Evolutionary conservation across 2,329 filamentous ascomycete genomes (phyloP).

Genomic region (Fusarium papillatum): DNA sequence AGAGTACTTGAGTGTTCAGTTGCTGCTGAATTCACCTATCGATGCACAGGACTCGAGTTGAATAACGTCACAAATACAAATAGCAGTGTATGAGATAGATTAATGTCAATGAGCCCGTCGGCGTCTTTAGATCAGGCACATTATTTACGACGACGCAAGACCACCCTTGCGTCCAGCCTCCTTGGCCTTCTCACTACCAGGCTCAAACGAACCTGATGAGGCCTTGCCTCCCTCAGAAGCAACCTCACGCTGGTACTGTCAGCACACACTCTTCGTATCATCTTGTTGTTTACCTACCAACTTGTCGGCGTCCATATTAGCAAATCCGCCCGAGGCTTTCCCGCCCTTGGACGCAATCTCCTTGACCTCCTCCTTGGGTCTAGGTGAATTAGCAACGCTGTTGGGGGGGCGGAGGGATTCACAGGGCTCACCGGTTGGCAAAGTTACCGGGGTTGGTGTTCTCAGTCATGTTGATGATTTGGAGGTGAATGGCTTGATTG

Average conservation of each 20-base stretch:
- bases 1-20: not conserved
- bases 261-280: constrained; percentile 20
- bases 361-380: constrained; percentile 58
- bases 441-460: constrained; percentile 46
- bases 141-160: constrained; percentile 16
- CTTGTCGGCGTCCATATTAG: constrained; percentile 57
- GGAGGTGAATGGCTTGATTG: not conserved
- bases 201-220: constrained; percentile 67
- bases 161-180: constrained; percentile 69
- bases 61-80: not conserved
- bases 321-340: constrained; percentile 54
- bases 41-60: not conserved
- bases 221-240: constrained; percentile 68
- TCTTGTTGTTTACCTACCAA: constrained; percentile 50
- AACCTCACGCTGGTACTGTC: constrained; percentile 57
- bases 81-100: not conserved
- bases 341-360: constrained; percentile 58
- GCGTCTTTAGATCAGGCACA: not conserved
- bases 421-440: constrained; percentile 39
- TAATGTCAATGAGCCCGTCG: not conserved
- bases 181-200: constrained; percentile 63
- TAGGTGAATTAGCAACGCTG: constrained; percentile 7
- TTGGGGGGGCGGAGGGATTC: too few species aligned
- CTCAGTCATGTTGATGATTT: constrained; percentile 32
- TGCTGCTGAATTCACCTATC: accelerated